Base-by-base conservation (phyloP, 441 rosid genomes). In the Brassica balearica region DNA sequence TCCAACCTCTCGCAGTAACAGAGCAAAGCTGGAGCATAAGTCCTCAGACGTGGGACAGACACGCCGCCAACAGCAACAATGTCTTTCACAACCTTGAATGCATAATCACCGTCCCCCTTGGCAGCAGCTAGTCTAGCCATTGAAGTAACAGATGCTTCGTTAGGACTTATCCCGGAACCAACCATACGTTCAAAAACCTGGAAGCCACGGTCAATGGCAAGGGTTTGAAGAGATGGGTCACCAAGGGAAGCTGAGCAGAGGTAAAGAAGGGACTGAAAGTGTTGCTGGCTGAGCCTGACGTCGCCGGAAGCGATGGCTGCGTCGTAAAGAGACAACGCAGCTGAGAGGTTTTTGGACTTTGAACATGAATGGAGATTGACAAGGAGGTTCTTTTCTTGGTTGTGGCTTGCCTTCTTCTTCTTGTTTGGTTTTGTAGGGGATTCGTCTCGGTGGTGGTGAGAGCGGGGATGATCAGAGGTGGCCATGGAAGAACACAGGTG, bases 1-100 rank as follows among this genome's bases (percentile, higher is more conserved):
- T 91, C 94, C 82, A 86, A 76, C 19, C 76, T 91, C 64, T 81
- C 87, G 15, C 98, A 92, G 67, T 86, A 92, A 81, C 92, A 90
- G 29, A 88, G 82, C 85, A 95, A 83, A 19, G 86, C 93, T 0
- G 97, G 97, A 71, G 85, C 87, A 68, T 84, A 88, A 0, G 97
- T 92, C 46, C 97, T 84, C 81, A 95, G 61, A 59, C 97, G 83
- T 0, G 96, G 97, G 11, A 80, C 53, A 0, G 69, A 19, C 15
- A 80, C 75, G 4, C 85, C 86, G 14, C 67, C 76, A 74, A 62
- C 61, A 80, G 65, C 73, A 71, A 74, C 75, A 86, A 88, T 68
- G 25, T 82, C 82, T 55, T 83, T 87, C 8, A 92, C 91, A 81
- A 91, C 70, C 63, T 72, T 82, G 71, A 95, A 92, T 12, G 96